Evolutionary conservation across 345 rosid species (phyloP).

Genomic region (Eucalyptus coolabah): DNA sequence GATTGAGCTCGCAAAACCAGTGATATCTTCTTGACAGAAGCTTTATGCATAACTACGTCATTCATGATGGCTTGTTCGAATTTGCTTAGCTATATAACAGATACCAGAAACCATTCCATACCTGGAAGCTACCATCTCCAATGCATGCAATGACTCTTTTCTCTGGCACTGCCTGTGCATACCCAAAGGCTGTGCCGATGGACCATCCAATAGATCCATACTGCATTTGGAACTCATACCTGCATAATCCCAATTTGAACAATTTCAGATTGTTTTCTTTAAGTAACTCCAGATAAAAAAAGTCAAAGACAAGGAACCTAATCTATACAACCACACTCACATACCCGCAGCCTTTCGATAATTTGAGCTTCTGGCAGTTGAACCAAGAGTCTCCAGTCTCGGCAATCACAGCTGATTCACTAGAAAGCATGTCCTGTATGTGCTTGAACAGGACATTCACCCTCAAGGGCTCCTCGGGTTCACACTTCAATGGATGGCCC

Average conservation of each 20-base stretch:
- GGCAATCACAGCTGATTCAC: constrained; percentile 64
- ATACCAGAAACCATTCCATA: background rate
- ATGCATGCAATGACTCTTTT: constrained; percentile 74
- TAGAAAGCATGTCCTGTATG: constrained; percentile 56
- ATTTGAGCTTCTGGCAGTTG: constrained; percentile 69
- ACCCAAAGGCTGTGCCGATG: constrained; percentile 68
- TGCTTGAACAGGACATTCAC: constrained; percentile 63
- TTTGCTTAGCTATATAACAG: background rate
- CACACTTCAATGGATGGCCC: constrained; percentile 35
- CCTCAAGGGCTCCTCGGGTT: constrained; percentile 52
- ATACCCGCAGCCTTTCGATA: constrained; percentile 70
- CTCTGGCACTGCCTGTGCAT: constrained; percentile 62
- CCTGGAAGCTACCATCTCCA: constrained; percentile 89
- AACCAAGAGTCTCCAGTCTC: constrained; percentile 92
- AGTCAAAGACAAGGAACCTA: background rate
- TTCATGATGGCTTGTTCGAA: background rate
- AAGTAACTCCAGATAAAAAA: background rate
- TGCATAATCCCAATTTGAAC: background rate
- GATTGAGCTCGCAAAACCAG: constrained; percentile 38
- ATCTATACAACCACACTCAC: background rate
- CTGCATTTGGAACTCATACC: constrained; percentile 85
- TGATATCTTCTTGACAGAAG: background rate
- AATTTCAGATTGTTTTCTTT: background rate
- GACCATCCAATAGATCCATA: constrained; percentile 92
- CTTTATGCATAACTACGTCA: background rate